A percentile compares a stretch with the other conserved stretches of the same genome.
phyloP scores from a whole-genome alignment of 805 yeast genomes.

The Zygosaccharomyces bisporus region DNA sequence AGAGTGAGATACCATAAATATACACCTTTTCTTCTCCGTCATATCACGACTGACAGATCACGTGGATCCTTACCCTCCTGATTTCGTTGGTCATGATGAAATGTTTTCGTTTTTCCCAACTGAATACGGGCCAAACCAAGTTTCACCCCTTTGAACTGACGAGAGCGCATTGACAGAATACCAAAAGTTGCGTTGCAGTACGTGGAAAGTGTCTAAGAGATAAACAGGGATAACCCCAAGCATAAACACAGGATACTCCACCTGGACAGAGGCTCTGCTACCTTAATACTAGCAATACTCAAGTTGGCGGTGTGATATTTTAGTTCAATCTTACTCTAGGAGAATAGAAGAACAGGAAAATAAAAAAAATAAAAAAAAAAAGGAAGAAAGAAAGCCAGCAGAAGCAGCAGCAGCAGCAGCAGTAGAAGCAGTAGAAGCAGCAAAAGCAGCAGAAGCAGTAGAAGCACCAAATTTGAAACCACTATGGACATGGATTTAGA shows the following conservation, averaged over 20 bases:
- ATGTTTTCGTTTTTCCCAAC: conserved; percentile 1
- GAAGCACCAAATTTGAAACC: background rate
- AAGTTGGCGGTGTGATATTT: background rate
- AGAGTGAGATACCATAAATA: no score
- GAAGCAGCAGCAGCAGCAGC: background rate
- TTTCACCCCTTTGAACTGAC: conserved; percentile 1
- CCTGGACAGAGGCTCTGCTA: background rate
- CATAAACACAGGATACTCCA: background rate
- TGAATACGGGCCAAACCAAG: background rate
- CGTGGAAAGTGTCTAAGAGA: background rate
- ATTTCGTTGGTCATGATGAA: background rate
- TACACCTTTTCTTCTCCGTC: no score
- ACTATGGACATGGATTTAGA: conserved; percentile 74
- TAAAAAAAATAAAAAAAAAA: background rate
- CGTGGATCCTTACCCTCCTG: background rate
- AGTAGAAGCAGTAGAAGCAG: background rate
- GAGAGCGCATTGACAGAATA: background rate
- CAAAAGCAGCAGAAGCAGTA: background rate
- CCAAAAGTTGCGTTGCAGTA: background rate
- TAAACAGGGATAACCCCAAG: background rate
- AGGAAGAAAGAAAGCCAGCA: background rate
- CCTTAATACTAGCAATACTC: background rate
- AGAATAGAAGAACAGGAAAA: background rate
- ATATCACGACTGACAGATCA: no score
- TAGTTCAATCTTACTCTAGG: background rate